Evolutionary conservation across 2,329 filamentous ascomycete species (phyloP).

Genomic region (Hortaea werneckii): DNA sequence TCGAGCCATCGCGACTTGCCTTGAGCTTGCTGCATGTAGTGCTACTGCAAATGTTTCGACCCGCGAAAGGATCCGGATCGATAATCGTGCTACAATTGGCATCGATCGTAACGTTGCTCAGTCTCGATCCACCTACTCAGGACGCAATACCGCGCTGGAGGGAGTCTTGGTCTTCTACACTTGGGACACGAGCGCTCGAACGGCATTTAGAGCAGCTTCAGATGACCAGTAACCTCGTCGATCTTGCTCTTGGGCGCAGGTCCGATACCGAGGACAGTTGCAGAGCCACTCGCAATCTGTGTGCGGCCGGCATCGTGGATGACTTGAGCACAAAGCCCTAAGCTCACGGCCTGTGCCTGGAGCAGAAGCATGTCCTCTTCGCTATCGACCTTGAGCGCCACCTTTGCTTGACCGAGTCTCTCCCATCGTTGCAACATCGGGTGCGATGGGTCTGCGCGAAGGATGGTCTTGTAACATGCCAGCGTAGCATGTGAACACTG

Average conservation of each 20-base stretch:
- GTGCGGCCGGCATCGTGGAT: slow-evolving; percentile 94
- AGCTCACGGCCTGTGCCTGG: slow-evolving; percentile 67
- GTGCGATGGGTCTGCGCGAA: slow-evolving; percentile 44
- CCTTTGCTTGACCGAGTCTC: slow-evolving; percentile 59
- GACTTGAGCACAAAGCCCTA: slow-evolving; percentile 79
- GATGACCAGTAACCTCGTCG: slow-evolving; percentile 70
- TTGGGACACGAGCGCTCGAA: too few species aligned
- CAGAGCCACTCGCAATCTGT: slow-evolving; percentile 87
- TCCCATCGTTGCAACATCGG: slow-evolving; percentile 77
- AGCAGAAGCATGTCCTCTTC: slow-evolving; percentile 70
- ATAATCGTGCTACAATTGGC: too few species aligned
- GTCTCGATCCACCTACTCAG: too few species aligned
- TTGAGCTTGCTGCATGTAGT: too few species aligned
- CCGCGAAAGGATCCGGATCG: too few species aligned
- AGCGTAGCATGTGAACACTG: slow-evolving; percentile 95
- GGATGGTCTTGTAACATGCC: slow-evolving; percentile 85
- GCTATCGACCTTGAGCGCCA: slow-evolving; percentile 78
- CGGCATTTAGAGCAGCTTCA: slow-evolving; percentile 63
- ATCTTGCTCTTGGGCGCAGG: slow-evolving; percentile 75
- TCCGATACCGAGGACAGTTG: slow-evolving; percentile 73
- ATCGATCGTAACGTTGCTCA: too few species aligned
- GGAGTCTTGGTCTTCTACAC: too few species aligned
- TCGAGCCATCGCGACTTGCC: too few species aligned
- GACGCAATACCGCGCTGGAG: too few species aligned
- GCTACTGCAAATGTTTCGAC: too few species aligned